These are phyloP conservation scores for Pseudogymnoascus destructans DNA, from an alignment of 2,329 filamentous ascomycete species.

Conservation along the genomic window DNA sequence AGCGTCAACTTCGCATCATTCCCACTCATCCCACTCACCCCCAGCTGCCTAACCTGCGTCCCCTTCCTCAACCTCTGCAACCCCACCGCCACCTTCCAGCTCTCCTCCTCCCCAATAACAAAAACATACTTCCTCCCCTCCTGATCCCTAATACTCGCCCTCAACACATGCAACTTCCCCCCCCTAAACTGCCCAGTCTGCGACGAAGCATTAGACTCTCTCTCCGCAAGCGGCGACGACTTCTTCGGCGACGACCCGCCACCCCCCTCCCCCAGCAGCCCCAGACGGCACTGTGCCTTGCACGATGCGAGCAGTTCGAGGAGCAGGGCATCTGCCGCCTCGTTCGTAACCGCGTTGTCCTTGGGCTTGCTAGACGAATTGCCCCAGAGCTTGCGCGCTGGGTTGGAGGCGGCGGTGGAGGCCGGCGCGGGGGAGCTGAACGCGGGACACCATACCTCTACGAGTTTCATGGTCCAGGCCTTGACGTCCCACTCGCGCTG, in stretches of 20 bases:
- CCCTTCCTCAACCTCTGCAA: constrained; percentile 48
- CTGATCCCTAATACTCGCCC: constrained; percentile 51
- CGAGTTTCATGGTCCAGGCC: constrained; percentile 87
- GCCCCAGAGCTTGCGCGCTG: constrained; percentile 30
- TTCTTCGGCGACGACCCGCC: not conserved
- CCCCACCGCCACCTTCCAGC: constrained; percentile 53
- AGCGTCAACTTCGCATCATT: constrained; percentile 42
- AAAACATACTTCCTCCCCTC: constrained; percentile 55
- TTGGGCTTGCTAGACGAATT: constrained; percentile 29
- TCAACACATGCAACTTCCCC: constrained; percentile 46
- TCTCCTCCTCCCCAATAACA: constrained; percentile 49
- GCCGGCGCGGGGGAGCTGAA: constrained; percentile 35
- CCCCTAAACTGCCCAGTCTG: constrained; percentile 42
- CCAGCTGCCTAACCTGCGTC: constrained; percentile 45
- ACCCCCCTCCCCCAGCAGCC: constrained; percentile 22
- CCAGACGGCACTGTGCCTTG: constrained; percentile 48
- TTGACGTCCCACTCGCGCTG: constrained; percentile 98
- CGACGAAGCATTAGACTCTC: constrained; percentile 20
- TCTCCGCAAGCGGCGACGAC: constrained; percentile 20
- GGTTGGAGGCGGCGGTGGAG: constrained; percentile 30
- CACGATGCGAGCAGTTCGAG: constrained; percentile 50
- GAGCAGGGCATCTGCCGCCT: constrained; percentile 55
- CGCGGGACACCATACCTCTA: constrained; percentile 76
- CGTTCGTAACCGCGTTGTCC: constrained; percentile 31
- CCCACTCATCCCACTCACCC: constrained; percentile 42